Percentiles rank a stretch among this genome's conserved stretches.
These are phyloP conservation scores for Ulmus americana DNA, from an alignment of 331 rosid species.

Conservation along the genomic window DNA sequence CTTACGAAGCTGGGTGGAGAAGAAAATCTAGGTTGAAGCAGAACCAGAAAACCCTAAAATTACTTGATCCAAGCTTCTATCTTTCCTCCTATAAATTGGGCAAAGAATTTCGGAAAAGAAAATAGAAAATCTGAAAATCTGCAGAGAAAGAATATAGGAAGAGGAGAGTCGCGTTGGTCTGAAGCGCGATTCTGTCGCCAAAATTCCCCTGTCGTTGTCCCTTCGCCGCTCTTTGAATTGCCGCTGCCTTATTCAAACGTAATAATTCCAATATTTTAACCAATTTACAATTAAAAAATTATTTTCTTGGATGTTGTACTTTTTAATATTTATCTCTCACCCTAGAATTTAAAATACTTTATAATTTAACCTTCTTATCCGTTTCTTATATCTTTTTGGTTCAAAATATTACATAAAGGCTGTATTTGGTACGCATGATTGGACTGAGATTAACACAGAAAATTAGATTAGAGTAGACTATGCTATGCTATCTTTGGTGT, in stretches of 20 bases:
- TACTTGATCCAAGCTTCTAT: constrained; percentile 25
- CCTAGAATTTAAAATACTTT: not conserved
- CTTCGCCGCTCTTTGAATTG: constrained; percentile 34
- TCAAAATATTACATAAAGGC: not conserved
- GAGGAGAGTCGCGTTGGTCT: constrained; percentile 4
- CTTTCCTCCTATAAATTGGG: constrained; percentile 18
- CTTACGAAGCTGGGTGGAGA: constrained; percentile 28
- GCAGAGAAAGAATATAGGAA: not conserved
- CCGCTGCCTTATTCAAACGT: constrained; percentile 61
- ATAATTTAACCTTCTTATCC: not conserved
- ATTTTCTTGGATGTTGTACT: not conserved
- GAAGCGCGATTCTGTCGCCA: constrained; percentile 27
- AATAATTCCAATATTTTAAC: not conserved
- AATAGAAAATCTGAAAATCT: not conserved
- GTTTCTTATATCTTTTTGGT: not conserved
- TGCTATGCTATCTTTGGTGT: too few species aligned
- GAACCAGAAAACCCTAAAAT: constrained; percentile 28
- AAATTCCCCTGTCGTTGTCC: not conserved
- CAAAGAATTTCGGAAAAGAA: constrained; percentile 5
- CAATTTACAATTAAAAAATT: not conserved
- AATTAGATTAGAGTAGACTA: too few species aligned
- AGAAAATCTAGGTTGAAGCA: constrained; percentile 22
- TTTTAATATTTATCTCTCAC: not conserved
- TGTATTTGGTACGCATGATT: too few species aligned
- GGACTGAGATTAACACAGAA: too few species aligned